Evolutionary conservation across 345 rosid species (phyloP).

Genomic region (Camelina laxa): DNA sequence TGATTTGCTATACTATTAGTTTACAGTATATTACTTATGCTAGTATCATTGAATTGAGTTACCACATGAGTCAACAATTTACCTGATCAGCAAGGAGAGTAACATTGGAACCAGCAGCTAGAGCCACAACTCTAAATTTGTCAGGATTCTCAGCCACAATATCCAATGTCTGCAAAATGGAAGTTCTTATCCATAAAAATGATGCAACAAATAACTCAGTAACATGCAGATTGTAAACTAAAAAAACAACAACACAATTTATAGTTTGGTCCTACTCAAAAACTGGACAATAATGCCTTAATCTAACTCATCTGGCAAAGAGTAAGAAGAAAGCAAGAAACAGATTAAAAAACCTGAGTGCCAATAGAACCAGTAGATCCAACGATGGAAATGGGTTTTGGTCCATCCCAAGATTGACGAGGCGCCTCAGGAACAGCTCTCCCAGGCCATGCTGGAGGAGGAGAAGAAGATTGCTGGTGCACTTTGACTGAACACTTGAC

Average conservation of each 20-base stretch:
- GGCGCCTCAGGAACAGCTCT: slow-evolving; percentile 73
- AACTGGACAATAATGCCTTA: not conserved
- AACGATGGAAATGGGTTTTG: slow-evolving; percentile 85
- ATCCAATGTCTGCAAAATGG: slow-evolving; percentile 72
- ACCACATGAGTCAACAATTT: not conserved
- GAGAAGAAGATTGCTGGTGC: slow-evolving; percentile 60
- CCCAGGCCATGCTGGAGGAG: slow-evolving; percentile 97
- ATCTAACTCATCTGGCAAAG: slow-evolving; percentile 1
- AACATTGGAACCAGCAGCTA: slow-evolving; percentile 96
- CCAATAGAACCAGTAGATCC: slow-evolving; percentile 99
- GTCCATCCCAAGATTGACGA: slow-evolving; percentile 82
- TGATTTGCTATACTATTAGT: slow-evolving; percentile 1
- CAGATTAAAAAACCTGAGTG: slow-evolving; percentile 66
- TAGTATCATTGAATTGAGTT: not conserved
- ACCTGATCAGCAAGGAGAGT: slow-evolving; percentile 98
- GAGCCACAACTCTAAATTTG: slow-evolving; percentile 86
- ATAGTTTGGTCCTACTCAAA: not conserved
- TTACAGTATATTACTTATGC: not conserved
- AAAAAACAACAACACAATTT: not conserved
- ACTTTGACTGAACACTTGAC: slow-evolving; percentile 65
- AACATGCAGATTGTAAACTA: not conserved
- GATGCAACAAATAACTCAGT: slow-evolving; percentile 7
- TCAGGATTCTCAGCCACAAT: slow-evolving; percentile 91
- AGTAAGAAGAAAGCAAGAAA: not conserved
- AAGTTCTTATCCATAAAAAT: not conserved